These are phyloP conservation scores for Candida orba DNA, from an alignment of 805 yeast species.

Conservation along the genomic window DNA sequence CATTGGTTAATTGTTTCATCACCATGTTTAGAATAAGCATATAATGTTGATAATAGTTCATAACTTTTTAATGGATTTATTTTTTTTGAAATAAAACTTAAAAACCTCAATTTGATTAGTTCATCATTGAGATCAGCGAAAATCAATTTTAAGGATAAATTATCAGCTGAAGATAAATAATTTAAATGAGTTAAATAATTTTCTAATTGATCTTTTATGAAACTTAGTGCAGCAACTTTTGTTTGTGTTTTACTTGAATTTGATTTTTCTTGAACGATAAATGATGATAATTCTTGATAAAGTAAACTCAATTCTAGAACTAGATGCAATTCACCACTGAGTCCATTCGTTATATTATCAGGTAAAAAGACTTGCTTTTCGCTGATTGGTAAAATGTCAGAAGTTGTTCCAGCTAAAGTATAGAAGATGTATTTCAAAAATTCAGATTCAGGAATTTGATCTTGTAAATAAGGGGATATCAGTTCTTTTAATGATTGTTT, in stretches of 20 bases:
- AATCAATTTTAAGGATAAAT: conserved; percentile 24
- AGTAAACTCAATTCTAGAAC: conserved; percentile 70
- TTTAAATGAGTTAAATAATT: conserved; percentile 38
- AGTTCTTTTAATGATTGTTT: conserved; percentile 24
- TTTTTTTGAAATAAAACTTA: conserved; percentile 36
- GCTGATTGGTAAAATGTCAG: conserved; percentile 44
- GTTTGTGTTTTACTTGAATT: conserved; percentile 39
- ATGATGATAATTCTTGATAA: conserved; percentile 38
- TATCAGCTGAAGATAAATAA: conserved; percentile 32
- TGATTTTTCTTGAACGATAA: conserved; percentile 25
- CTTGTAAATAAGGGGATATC: conserved; percentile 28
- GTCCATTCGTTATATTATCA: conserved; percentile 43
- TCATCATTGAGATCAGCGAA: conserved; percentile 39
- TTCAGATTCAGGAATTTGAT: conserved; percentile 31
- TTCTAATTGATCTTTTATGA: conserved; percentile 35
- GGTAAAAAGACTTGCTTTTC: conserved; percentile 38
- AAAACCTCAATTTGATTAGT: conserved; percentile 49
- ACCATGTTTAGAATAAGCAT: conserved; percentile 51
- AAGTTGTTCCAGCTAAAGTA: conserved; percentile 55
- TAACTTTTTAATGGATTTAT: conserved; percentile 33
- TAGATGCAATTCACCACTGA: conserved; percentile 45
- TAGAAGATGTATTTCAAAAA: conserved; percentile 43
- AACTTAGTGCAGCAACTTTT: conserved; percentile 52
- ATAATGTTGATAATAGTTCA: conserved; percentile 47
- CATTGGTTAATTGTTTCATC: conserved; percentile 44